phyloP scores from a whole-genome alignment of 2,329 filamentous ascomycete genomes.

The Sporothrix curviconia region DNA sequence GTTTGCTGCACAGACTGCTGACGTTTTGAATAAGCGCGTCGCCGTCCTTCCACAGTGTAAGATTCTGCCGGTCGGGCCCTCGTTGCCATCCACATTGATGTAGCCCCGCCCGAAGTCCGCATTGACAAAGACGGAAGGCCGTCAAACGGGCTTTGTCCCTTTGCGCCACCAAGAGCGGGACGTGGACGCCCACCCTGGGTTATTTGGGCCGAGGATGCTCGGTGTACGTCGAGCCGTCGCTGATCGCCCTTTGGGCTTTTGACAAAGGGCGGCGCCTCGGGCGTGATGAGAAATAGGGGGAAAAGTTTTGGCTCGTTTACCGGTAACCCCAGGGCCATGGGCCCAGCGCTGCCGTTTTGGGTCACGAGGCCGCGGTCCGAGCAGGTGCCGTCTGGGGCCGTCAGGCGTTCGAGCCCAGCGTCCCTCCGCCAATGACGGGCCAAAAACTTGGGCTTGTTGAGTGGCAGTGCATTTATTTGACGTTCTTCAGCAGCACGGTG shows the following conservation, averaged over 20 bases:
- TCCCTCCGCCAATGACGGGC: slow-evolving; percentile 80
- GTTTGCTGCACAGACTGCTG: slow-evolving; percentile 69
- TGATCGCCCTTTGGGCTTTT: no score
- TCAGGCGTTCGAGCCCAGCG: slow-evolving; percentile 64
- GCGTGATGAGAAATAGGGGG: slow-evolving; percentile 66
- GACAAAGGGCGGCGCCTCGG: slow-evolving; percentile 67
- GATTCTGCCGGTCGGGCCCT: slow-evolving; percentile 85
- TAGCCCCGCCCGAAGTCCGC: slow-evolving; percentile 81
- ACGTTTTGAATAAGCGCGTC: slow-evolving; percentile 78
- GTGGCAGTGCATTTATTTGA: slow-evolving; percentile 62
- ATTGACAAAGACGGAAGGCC: slow-evolving; percentile 84
- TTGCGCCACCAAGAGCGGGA: slow-evolving; percentile 49
- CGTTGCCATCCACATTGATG: slow-evolving; percentile 74
- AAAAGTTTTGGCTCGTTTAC: no score
- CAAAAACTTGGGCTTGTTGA: slow-evolving; percentile 70
- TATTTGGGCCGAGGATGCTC: slow-evolving; percentile 61
- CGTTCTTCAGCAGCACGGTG: slow-evolving; percentile 86
- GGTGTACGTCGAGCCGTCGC: slow-evolving; percentile 56
- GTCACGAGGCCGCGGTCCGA: slow-evolving; percentile 56
- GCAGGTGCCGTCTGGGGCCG: slow-evolving; percentile 79
- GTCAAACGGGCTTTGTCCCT: slow-evolving; percentile 58
- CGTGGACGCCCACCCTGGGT: slow-evolving; percentile 56
- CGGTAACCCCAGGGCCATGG: slow-evolving; percentile 79
- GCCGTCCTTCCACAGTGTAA: slow-evolving; percentile 81
- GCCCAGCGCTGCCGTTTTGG: slow-evolving; percentile 57